Evolutionary conservation across 352 stramenopile species (phyloP).

Genomic region (Globisporangium sylvaticum): DNA sequence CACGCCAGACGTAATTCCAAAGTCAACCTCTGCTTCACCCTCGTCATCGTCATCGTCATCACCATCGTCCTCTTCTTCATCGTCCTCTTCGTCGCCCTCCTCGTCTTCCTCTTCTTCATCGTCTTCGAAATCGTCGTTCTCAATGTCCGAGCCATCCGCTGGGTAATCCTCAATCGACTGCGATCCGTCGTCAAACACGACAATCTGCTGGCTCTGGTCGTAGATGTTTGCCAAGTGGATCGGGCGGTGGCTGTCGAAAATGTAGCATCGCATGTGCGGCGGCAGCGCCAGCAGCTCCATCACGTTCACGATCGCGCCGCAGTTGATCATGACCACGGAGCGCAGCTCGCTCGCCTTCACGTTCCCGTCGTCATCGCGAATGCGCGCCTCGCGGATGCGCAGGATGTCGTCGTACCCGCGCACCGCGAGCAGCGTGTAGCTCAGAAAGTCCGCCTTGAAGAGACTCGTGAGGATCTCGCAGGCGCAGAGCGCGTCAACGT

Average conservation of each 20-base stretch:
- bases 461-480: constrained; percentile 91
- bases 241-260: constrained; percentile 94
- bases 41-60: constrained; percentile 35
- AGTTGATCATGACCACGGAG: constrained; percentile 93
- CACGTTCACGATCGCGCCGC: constrained; percentile 92
- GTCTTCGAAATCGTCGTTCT: constrained; percentile 50
- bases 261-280: constrained; percentile 83
- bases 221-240: constrained; percentile 97
- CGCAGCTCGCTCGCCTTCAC: constrained; percentile 60
- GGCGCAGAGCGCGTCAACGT: constrained; percentile 93
- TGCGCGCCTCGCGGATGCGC: constrained; percentile 62
- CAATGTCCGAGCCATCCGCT: constrained; percentile 80
- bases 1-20: constrained; percentile 16
- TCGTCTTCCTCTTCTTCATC: constrained; percentile 60
- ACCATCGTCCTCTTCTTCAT: constrained; percentile 47
- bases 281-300: constrained; percentile 75
- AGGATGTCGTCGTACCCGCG: constrained; percentile 84
- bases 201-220: constrained; percentile 68
- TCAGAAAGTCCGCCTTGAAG: constrained; percentile 72
- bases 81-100: constrained; percentile 53
- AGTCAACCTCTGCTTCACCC: constrained; percentile 48
- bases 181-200: constrained; percentile 80
- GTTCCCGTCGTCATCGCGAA: constrained; percentile 42
- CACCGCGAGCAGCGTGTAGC: constrained; percentile 72
- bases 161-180: constrained; percentile 70